phyloP scores from a whole-genome alignment of 257 asterid species.

The Solanum chiquidenum region DNA sequence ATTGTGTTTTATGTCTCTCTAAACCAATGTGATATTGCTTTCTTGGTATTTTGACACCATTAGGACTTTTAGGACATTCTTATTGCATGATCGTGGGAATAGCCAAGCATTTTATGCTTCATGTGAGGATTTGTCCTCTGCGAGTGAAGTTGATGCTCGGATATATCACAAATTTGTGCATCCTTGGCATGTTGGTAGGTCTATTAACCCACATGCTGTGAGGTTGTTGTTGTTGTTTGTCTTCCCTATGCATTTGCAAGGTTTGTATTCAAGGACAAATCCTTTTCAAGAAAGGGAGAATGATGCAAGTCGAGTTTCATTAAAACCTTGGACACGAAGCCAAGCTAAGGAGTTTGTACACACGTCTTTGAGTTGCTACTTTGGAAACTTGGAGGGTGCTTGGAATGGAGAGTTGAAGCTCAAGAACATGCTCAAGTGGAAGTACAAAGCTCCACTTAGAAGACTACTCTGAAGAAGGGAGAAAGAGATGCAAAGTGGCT shows the following conservation, averaged over 20 bases:
- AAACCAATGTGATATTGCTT: not conserved
- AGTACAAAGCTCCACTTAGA: not conserved
- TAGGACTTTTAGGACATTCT: not conserved
- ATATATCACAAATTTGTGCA: not conserved
- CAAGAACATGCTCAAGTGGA: not conserved
- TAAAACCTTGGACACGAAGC: not conserved
- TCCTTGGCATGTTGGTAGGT: not conserved
- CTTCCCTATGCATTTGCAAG: not conserved
- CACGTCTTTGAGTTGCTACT: not conserved
- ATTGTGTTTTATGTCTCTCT: not conserved
- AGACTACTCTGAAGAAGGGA: not conserved
- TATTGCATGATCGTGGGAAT: not conserved
- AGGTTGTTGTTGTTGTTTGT: not conserved
- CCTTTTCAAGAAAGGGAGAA: not conserved
- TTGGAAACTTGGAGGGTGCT: not conserved
- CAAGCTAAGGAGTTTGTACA: not conserved
- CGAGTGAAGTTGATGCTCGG: not conserved
- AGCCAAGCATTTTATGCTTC: not conserved
- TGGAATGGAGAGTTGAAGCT: not conserved
- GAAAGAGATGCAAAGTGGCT: not conserved
- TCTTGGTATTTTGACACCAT: not conserved
- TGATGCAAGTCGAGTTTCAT: not conserved
- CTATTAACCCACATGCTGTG: not conserved
- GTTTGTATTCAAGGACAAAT: not conserved
- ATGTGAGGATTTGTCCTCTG: not conserved